Conservation (phyloP, 805 yeast genomes). For the Candida ficus region DNA sequence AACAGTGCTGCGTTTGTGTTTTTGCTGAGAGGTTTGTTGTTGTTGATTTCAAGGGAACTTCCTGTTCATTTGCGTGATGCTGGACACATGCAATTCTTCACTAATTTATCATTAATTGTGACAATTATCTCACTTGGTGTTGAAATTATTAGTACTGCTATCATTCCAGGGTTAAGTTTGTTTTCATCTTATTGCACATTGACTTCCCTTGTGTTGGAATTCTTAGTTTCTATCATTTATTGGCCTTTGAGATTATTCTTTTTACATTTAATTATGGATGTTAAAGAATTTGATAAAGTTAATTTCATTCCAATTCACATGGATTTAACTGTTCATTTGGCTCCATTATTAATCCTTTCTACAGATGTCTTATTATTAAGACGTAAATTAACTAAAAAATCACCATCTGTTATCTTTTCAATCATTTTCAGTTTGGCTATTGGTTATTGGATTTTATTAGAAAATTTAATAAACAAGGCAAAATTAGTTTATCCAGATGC, state of each 20-base stretch:
- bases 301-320: constrained; percentile 40
- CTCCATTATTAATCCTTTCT: constrained; percentile 50
- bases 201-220: constrained; percentile 51
- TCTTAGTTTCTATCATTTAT: constrained; percentile 57
- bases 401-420: constrained; percentile 35
- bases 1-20: background rate
- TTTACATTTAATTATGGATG: constrained; percentile 39
- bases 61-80: constrained; percentile 49
- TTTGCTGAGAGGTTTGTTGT: constrained; percentile 2
- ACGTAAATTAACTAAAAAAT: constrained; percentile 36
- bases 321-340: constrained; percentile 55
- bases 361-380: constrained; percentile 51
- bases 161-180: constrained; percentile 21
- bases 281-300: constrained; percentile 22
- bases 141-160: constrained; percentile 29
- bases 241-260: constrained; percentile 63
- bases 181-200: constrained; percentile 32
- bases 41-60: constrained; percentile 23
- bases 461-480: constrained; percentile 14
- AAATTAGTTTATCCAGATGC: background rate
- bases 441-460: constrained; percentile 51
- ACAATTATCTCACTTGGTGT: constrained; percentile 30
- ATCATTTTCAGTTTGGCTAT: constrained; percentile 35
- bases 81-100: constrained; percentile 69
- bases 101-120: constrained; percentile 53